Evolutionary conservation across 139 green algal genomes (phyloP), one percentile per base, ranked within the genome.

Genomic region (Yamagishiella unicocca): DNA sequence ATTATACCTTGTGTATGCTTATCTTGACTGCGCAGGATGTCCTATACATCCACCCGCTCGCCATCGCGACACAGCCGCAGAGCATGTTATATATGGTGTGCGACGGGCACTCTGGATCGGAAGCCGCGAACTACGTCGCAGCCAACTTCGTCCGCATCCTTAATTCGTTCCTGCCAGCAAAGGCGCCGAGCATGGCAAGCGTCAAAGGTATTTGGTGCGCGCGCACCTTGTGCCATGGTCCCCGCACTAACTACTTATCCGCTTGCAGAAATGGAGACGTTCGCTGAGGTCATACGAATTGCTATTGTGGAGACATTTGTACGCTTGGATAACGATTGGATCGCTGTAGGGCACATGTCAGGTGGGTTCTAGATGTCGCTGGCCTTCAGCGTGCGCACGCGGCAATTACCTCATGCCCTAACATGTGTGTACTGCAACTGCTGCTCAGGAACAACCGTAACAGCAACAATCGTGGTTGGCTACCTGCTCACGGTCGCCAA

Each of bases 401-500:
- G n/a, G n/a, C n/a, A n/a, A n/a, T n/a, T n/a, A n/a, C n/a, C n/a
- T n/a, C n/a, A n/a, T n/a, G n/a, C n/a, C n/a, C n/a, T n/a, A n/a
- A n/a, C n/a, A n/a, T n/a, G n/a, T n/a, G n/a, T n/a, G n/a, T n/a
- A n/a, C n/a, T n/a, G n/a, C 50, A 61, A 61, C 50, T 17, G 58
- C 12, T 33, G 31, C n/a, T n/a, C 89, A 94, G 93, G 93, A 25
- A 94, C 89, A 37, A 96, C 94, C 1, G 84, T 93, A 22, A 95
- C 92, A 0, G 71, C 93, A 27, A 78, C 78, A 3, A 53, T 96
- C 19, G 42, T 90, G 24, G 90, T 84, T 5, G 97, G 94, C 64
- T 96, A 95, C 92, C 90, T 96, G 72, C 78, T 99, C 19, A 98
- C 96, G 1, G 89, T 95, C 7, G 97, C 95, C 2, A 97, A 96